Evolutionary conservation across 208 protist genomes (phyloP).

Genomic region (Leishmania martiniquensis): DNA sequence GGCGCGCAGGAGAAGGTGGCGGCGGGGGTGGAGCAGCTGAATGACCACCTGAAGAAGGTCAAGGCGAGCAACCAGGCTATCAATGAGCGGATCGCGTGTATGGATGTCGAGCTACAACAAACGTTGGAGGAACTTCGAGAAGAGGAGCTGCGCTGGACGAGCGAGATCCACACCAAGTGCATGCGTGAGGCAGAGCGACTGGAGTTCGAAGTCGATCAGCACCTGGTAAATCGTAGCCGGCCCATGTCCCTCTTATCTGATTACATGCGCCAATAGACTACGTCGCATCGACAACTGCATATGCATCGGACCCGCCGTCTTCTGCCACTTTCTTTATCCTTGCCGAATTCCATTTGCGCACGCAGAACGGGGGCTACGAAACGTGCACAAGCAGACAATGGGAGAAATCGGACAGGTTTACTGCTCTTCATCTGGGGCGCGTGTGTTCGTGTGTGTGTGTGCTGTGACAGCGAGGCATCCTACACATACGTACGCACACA

Average conservation of each 20-base stretch:
- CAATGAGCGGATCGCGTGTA: slow-evolving; percentile 78
- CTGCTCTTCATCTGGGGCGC: background rate
- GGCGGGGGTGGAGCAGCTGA: slow-evolving; percentile 68
- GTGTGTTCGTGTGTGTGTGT: background rate
- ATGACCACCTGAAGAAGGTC: slow-evolving; percentile 67
- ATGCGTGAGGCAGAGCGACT: slow-evolving; percentile 44
- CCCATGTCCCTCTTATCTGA: slow-evolving; percentile 19
- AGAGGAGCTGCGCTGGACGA: slow-evolving; percentile 40
- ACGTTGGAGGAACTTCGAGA: slow-evolving; percentile 69
- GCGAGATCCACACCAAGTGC: slow-evolving; percentile 32
- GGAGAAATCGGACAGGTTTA: background rate
- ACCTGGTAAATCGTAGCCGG: slow-evolving; percentile 26
- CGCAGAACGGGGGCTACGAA: background rate
- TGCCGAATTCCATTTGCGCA: background rate
- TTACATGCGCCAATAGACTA: slow-evolving; percentile 22
- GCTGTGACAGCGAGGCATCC: background rate
- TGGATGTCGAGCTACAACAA: slow-evolving; percentile 77
- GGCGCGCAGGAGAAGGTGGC: slow-evolving; percentile 59
- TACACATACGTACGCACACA: background rate
- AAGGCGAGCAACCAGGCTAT: slow-evolving; percentile 73
- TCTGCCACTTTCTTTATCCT: background rate
- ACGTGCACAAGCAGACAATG: background rate
- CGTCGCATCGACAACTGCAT: background rate
- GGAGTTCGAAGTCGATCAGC: slow-evolving; percentile 46
- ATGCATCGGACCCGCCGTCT: background rate